phyloP scores from a whole-genome alignment of 257 asterid species.

The Linaria vulgaris region DNA sequence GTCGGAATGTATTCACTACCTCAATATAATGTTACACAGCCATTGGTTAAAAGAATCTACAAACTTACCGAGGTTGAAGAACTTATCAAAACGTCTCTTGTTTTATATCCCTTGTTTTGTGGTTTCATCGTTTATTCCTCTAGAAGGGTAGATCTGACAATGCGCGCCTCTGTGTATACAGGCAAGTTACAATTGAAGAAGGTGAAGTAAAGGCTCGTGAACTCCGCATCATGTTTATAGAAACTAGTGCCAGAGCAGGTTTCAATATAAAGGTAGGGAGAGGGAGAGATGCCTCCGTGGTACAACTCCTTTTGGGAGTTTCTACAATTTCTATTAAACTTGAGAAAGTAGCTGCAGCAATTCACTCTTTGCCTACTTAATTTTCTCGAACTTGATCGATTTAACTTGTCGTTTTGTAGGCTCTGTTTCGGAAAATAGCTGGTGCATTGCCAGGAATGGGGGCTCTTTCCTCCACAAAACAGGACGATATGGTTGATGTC shows the following conservation, averaged over 20 bases:
- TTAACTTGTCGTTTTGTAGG: conserved; percentile 43
- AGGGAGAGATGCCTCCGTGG: no score
- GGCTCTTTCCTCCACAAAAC: conserved; percentile 68
- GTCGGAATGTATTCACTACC: no score
- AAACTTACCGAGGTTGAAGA: no score
- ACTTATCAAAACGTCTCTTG: neutral
- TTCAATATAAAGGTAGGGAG: conserved; percentile 66
- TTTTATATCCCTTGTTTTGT: neutral
- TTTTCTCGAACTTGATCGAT: neutral
- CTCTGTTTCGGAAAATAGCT: conserved; percentile 85
- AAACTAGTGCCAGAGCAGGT: conserved; percentile 79
- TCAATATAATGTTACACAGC: no score
- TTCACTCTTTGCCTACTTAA: no score
- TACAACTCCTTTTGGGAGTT: no score
- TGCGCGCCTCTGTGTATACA: conserved; percentile 17
- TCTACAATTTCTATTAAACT: no score
- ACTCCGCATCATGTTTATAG: conserved; percentile 62
- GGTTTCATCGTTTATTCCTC: neutral
- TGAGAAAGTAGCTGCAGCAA: no score
- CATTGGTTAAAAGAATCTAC: no score
- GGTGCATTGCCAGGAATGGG: conserved; percentile 87
- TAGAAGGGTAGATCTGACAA: neutral
- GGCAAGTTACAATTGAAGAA: conserved; percentile 81
- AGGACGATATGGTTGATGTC: conserved; percentile 86
- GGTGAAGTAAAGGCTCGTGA: conserved; percentile 76